Evolutionary conservation across 768 basidiomycete species (phyloP), one percentile per base, ranked within the genome.

Genomic region (Chalciporus pseudorubinellus): DNA sequence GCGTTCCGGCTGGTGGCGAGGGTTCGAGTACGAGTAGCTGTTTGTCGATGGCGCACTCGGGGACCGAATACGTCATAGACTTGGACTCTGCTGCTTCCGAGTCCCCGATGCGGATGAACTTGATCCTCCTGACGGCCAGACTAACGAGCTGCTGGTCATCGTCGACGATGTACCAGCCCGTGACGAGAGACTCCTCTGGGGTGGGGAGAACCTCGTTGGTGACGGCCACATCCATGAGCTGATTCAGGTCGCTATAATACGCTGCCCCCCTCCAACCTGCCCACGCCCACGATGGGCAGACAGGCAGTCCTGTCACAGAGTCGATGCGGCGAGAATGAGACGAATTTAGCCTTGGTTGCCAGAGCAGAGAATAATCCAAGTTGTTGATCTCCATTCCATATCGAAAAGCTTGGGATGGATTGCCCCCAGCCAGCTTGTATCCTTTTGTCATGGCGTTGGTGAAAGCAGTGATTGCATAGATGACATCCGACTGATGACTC

Each of bases 281-380:
- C 58, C 63, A 64, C 13, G 64, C 61, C 63, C 63, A 64, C 14
- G 64, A 63, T 6, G 61, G 63, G 48, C 53, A 65, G 28, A 12
- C 20, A 1, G 51, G n/a, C 33, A 14, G 20, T 18, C 21, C 28
- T 2, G 20, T 11, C 31, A 43, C 13, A 13, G 34, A 26, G 2
- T 7, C n/a, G 21, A 38, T 39, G 2, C 63, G 64, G 6, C 58
- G 51, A 4, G 44, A 28, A 38, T 53, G 51, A 3, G 39, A 13
- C 6, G 48, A 16, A 28, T 51, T 40, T 1, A 59, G 21, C 11
- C 31, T 65, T 12, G 63, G 63, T 4, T 66, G 58, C 64, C 64
- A 64, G 22, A 64, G 14, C 14, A 64, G n/a, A 6, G 48, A 54
- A 19, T 43, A 22, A 14, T 64, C 56, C 8, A 64, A 21, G 12